Percentiles rank a stretch among this genome's conserved stretches.
These are phyloP conservation scores for Suhomyces guaymorum DNA, from an alignment of 1,139 yeast genomes.

Conservation along the genomic window DNA sequence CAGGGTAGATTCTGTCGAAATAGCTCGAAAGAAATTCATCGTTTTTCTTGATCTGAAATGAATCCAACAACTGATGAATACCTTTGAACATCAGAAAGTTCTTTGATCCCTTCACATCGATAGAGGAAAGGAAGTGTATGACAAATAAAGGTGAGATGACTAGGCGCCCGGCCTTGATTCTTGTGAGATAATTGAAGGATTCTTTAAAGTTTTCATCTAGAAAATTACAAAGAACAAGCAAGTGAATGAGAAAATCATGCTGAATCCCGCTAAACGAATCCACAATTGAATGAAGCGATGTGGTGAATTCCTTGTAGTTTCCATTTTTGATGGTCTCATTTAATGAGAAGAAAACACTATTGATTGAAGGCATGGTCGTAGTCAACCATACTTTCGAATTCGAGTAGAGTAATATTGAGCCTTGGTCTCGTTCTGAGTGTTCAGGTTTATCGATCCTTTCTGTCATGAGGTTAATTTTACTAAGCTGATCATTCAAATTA, in stretches of 20 bases:
- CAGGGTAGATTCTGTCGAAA: constrained; percentile 14
- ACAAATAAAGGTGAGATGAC: constrained; percentile 20
- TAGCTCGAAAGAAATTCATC: constrained; percentile 9
- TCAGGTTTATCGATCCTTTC: background rate
- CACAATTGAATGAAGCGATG: constrained; percentile 9
- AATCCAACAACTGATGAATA: constrained; percentile 4
- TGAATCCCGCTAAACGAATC: constrained; percentile 13
- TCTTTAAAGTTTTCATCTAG: constrained; percentile 10
- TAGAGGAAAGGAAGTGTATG: constrained; percentile 10
- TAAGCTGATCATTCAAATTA: constrained; percentile 7
- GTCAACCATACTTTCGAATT: constrained; percentile 18
- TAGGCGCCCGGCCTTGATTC: constrained; percentile 16
- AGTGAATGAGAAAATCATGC: constrained; percentile 16
- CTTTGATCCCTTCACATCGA: background rate
- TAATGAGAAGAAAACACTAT: no score
- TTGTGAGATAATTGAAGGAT: constrained; percentile 14
- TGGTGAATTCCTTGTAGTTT: constrained; percentile 4
- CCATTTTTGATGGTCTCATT: no score
- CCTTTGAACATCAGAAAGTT: constrained; percentile 12
- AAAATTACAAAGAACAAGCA: constrained; percentile 14
- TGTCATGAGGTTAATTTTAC: constrained; percentile 6
- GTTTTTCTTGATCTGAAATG: constrained; percentile 5
- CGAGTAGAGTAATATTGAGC: constrained; percentile 16
- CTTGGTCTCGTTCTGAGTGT: constrained; percentile 4
- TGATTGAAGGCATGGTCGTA: no score